These are phyloP conservation scores for Colletotrichum chlorophyti DNA, from an alignment of 2,329 filamentous ascomycete species.

Conservation along the genomic window DNA sequence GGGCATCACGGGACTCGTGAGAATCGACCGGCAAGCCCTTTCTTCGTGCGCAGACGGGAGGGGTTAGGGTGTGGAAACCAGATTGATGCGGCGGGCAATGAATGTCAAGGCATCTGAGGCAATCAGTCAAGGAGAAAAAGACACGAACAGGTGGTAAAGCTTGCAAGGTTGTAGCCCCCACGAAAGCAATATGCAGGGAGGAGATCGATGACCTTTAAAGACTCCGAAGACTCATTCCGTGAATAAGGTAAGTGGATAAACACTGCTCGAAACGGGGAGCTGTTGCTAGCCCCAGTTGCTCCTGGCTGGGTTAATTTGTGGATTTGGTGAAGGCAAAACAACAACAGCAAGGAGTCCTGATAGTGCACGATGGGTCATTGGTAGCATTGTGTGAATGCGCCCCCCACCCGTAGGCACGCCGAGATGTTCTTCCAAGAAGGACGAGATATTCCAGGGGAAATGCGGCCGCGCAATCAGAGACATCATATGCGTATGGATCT, in stretches of 20 bases:
- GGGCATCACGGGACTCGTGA: not conserved
- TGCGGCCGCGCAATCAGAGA: constrained; percentile 12
- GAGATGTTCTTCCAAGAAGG: not conserved
- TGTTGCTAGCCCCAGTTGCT: not conserved
- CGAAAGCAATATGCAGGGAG: not conserved
- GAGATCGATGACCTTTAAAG: constrained; percentile 11
- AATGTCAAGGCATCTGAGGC: not conserved
- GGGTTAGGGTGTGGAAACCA: not conserved
- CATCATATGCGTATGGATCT: not conserved
- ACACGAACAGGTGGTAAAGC: not conserved
- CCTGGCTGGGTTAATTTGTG: not conserved
- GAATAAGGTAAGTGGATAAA: constrained; percentile 8
- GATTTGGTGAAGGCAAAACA: constrained; percentile 6
- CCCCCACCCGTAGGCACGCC: not conserved
- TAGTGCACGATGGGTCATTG: not conserved
- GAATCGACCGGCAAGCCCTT: not conserved
- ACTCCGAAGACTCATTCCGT: not conserved
- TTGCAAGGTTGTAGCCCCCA: not conserved
- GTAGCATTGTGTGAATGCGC: not conserved
- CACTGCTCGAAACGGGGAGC: constrained; percentile 5
- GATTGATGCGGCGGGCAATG: not conserved
- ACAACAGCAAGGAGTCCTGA: not conserved
- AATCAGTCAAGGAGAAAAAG: not conserved
- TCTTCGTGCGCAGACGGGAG: not conserved
- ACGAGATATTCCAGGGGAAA: not conserved